Evolutionary conservation across 352 stramenopile genomes (phyloP).

Genomic region (Globisporangium viniferum): DNA sequence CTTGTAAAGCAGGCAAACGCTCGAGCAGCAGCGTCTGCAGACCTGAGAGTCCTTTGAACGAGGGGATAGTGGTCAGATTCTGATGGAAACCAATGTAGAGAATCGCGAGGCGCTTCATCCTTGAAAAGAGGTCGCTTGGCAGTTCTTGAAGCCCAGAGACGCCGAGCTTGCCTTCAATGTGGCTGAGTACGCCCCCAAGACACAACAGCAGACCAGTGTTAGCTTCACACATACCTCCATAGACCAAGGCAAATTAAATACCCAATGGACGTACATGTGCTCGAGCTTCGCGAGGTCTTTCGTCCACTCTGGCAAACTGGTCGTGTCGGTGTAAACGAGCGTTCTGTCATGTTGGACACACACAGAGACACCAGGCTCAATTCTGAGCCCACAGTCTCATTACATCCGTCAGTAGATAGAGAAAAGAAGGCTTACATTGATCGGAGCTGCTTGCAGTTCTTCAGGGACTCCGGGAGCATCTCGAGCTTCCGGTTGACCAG

Average conservation of each 20-base stretch:
- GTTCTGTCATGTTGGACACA: constrained; percentile 17
- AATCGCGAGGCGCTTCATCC: constrained; percentile 19
- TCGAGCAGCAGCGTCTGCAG: constrained; percentile 25
- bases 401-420: background rate
- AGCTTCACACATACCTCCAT: background rate
- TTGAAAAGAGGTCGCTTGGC: constrained; percentile 21
- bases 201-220: background rate
- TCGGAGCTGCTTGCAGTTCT: constrained; percentile 24
- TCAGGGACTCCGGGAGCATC: constrained; percentile 26
- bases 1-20: constrained; percentile 12
- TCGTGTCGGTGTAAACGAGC: constrained; percentile 38
- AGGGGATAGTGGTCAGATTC: constrained; percentile 11
- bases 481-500: constrained; percentile 32
- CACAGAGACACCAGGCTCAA: background rate
- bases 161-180: constrained; percentile 13
- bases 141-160: constrained; percentile 16
- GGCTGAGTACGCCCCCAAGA: background rate
- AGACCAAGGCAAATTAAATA: background rate
- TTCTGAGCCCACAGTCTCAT: background rate
- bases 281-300: constrained; percentile 32
- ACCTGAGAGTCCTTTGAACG: constrained; percentile 14
- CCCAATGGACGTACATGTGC: constrained; percentile 23
- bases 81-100: constrained; percentile 17
- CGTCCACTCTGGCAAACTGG: constrained; percentile 31
- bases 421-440: constrained; percentile 26